Base-by-base conservation (phyloP, 1,284 basidiomycete genomes). In the Moesziomyces globuligerus region DNA sequence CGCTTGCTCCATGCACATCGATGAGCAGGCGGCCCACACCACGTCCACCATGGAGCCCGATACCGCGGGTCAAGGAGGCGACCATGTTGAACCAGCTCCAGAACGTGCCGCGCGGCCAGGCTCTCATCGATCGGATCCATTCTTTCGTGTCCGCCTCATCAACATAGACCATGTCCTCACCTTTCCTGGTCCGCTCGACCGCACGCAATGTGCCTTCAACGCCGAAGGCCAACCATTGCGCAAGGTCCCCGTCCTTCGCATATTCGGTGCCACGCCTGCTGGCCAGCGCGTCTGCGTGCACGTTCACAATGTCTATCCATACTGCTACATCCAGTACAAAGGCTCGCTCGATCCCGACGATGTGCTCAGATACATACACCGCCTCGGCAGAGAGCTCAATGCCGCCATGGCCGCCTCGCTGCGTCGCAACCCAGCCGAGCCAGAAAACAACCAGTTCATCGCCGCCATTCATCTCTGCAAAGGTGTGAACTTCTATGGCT, bases 401-500 rank as follows among this genome's bases (percentile, higher is more conserved):
- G 50, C 52, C 3, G 76, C 79, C 17, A 64, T 81, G 45, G 76
- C 75, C 1, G 68, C 49, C 1, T 72, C 76, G 0, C 54, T 80
- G 13, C 60, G 75, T n/a, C 49, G 67, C 26, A 67, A 65, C 26
- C 41, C 61, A 1, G 47, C 72, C 24, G 68, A 76, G 21, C 57
- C 51, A 7, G 60, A 68, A 5, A 36, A 43, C 44, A 70, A 54
- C 21, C 66, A 71, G 34, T 72, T 72, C 55, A 70, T 82, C 36
- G 78, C 68, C 9, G 78, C 80, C 13, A 88, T 97, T 44, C 84
- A 93, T 48, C 86, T 95, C 34, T 92, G 94, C 75, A 98, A 98
- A 84, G 95, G 93, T n/a, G 85, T 92, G 21, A 90, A 91, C 72
- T 97, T 98, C 83, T 98, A 98, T 83, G 95, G 95, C 8, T 98